phyloP scores from a whole-genome alignment of 2,329 filamentous ascomycete genomes.

The Sphaerulina vaccinii region DNA sequence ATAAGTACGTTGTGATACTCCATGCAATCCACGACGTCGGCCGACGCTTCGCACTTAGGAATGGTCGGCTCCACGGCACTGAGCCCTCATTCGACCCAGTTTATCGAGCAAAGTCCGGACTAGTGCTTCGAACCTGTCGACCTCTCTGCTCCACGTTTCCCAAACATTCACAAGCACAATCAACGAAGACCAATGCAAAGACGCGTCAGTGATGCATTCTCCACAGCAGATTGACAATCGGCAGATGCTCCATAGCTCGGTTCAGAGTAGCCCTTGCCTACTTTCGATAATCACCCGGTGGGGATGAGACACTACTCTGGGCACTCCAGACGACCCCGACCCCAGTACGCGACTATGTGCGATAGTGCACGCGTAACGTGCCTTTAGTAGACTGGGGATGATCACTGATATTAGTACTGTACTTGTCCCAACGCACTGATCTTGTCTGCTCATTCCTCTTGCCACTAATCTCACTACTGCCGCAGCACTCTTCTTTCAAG shows the following conservation, averaged over 20 bases:
- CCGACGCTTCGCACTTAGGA: neutral
- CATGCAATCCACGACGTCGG: neutral
- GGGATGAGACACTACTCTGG: neutral
- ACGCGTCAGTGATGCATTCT: neutral
- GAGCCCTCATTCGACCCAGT: neutral
- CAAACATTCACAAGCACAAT: neutral
- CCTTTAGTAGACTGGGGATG: neutral
- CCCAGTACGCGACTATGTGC: neutral
- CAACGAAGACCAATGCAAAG: too few relatives aligned
- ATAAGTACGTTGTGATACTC: too few relatives aligned
- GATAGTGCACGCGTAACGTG: neutral
- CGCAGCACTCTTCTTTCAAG: too few relatives aligned
- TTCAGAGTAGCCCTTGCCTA: neutral
- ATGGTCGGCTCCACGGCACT: too few relatives aligned
- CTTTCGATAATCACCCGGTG: neutral
- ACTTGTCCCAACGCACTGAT: neutral
- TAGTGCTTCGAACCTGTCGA: too few relatives aligned
- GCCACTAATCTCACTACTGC: neutral
- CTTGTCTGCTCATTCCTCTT: neutral
- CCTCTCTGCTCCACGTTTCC: neutral
- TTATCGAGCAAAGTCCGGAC: too few relatives aligned
- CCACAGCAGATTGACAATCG: neutral
- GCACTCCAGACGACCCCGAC: neutral
- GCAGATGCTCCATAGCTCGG: neutral
- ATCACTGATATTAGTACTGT: neutral